Conservation (phyloP, 768 basidiomycete species). For the Suillus bovinus region DNA sequence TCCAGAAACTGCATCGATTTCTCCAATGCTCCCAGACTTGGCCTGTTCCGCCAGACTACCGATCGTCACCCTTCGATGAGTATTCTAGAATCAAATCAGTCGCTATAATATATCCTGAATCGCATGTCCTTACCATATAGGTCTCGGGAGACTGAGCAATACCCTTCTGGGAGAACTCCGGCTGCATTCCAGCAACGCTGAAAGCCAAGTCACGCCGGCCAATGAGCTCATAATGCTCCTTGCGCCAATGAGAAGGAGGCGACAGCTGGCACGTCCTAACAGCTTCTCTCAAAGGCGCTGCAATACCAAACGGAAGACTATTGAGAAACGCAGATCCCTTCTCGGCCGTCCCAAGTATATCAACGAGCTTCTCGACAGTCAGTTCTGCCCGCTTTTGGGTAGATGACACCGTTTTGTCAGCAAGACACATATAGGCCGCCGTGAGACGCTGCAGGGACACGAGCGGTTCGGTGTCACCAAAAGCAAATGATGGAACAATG, state of each 20-base stretch:
- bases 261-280: conserved; percentile 80
- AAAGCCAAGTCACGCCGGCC: conserved; percentile 34
- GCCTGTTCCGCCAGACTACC: conserved; percentile 51
- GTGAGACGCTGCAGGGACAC: conserved; percentile 53
- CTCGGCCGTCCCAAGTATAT: conserved; percentile 35
- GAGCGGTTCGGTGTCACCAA: conserved; percentile 63
- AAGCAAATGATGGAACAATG: conserved; percentile 55
- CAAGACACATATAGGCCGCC: conserved; percentile 56
- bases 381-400: conserved; percentile 67
- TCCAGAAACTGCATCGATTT: conserved; percentile 61
- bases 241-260: conserved; percentile 73
- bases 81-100: conserved; percentile 41
- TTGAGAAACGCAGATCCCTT: conserved; percentile 51
- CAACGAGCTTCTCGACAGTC: conserved; percentile 58
- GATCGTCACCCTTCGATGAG: conserved; percentile 50
- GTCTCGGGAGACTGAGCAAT: conserved; percentile 33
- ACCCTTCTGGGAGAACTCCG: conserved; percentile 29
- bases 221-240: conserved; percentile 35
- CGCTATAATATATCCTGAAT: not conserved
- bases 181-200: conserved; percentile 33
- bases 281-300: conserved; percentile 81
- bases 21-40: conserved; percentile 50
- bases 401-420: conserved; percentile 51
- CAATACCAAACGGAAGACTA: conserved; percentile 65
- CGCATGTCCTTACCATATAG: conserved; percentile 26